Conservation (phyloP, 73 alveolate species). For the Breviolum minutum region DNA sequence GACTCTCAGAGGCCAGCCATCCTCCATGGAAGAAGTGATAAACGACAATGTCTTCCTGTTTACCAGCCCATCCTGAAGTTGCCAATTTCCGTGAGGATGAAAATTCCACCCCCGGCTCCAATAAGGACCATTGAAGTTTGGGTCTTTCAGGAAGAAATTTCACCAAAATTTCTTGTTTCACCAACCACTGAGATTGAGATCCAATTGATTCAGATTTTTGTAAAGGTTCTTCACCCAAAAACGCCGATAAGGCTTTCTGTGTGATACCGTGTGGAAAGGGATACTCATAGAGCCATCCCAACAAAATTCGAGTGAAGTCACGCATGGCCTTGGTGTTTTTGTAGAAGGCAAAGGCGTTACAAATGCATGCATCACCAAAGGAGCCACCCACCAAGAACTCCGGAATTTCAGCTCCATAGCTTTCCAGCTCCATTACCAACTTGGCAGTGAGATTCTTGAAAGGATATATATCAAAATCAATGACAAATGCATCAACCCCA, state of each 20-base stretch:
- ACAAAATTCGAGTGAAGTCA: conserved; percentile 35
- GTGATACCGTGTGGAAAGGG: conserved; percentile 86
- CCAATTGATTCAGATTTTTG: not conserved
- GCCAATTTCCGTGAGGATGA: conserved; percentile 57
- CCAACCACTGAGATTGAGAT: conserved; percentile 3
- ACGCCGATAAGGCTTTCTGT: conserved; percentile 77
- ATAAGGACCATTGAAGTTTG: not conserved
- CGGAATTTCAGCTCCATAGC: conserved; percentile 25
- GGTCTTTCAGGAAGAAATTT: not conserved
- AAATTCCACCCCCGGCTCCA: conserved; percentile 73
- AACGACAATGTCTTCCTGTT: conserved; percentile 28
- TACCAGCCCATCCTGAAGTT: conserved; percentile 82
- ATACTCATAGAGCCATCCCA: conserved; percentile 70
- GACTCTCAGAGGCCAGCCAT: conserved; percentile 46
- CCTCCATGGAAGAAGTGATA: conserved; percentile 83
- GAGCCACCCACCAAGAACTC: conserved; percentile 71
- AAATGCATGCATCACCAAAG: conserved; percentile 78
- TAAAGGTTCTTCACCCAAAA: conserved; percentile 42
- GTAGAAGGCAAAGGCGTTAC: conserved; percentile 60
- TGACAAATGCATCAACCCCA: conserved; percentile 66
- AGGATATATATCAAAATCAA: conserved; percentile 64
- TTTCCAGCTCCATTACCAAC: conserved; percentile 52
- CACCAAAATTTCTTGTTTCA: conserved; percentile 31
- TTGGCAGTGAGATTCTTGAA: conserved; percentile 21
- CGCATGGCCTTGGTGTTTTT: conserved; percentile 26